phyloP scores from a whole-genome alignment of 257 asterid species.

The Plantago ovata region DNA sequence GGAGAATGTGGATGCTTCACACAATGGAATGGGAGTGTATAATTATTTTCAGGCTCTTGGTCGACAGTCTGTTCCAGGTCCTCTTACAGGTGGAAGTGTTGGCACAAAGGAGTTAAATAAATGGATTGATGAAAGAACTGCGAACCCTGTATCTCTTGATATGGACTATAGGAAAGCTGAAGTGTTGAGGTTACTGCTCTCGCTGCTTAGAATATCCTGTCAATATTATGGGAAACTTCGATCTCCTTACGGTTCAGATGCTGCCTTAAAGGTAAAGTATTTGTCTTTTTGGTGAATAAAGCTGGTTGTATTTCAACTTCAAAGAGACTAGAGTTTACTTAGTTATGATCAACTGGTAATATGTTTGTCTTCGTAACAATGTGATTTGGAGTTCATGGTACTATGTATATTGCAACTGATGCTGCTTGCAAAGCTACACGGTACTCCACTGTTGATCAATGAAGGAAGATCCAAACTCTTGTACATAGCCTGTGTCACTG shows the following conservation, averaged over 20 bases:
- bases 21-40: constrained; percentile 39
- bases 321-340: too few relatives aligned
- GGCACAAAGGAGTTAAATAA: constrained; percentile 74
- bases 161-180: constrained; percentile 55
- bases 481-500: neutral
- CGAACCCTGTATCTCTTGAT: constrained; percentile 38
- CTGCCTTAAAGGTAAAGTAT: constrained; percentile 62
- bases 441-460: neutral
- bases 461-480: neutral
- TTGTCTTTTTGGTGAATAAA: too few relatives aligned
- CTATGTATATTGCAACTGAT: too few relatives aligned
- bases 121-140: constrained; percentile 88
- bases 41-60: constrained; percentile 64
- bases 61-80: constrained; percentile 75
- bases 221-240: constrained; percentile 88
- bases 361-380: too few relatives aligned
- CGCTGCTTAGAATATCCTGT: constrained; percentile 76
- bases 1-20: constrained; percentile 37
- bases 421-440: too few relatives aligned
- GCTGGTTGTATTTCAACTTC: too few relatives aligned
- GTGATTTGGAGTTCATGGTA: too few relatives aligned
- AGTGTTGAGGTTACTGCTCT: constrained; percentile 67
- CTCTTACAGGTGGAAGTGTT: constrained; percentile 82
- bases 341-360: too few relatives aligned
- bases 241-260: constrained; percentile 82